Base-by-base conservation (phyloP, 257 asterid genomes). In the Eustoma russellianum region DNA sequence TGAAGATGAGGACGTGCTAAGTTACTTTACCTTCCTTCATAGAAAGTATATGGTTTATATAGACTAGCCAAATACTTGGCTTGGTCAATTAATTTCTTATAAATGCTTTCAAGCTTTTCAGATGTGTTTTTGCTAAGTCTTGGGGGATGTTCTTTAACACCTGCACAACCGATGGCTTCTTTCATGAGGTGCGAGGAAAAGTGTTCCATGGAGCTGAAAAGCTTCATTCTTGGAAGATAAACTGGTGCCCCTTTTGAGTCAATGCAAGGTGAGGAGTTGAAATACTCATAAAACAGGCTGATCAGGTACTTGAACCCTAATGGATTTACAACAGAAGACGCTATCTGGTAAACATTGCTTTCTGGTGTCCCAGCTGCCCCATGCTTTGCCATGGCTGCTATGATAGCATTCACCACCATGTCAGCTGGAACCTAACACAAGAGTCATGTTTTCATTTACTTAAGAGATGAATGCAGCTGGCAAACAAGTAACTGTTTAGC, bases 341-440 rank as follows among this genome's bases (percentile, higher is more conserved):
- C 97, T 18, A 92, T 85, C 59, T 80, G 88, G 63, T 80, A 80
- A 38, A 74, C 66, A 48, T 56, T 74, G 50, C 65, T 71, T 24
- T 62, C 81, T 14, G 83, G 60, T 70, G 67, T 82, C 68, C 83
- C 84, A 14, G 60, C 75, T 64, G 63, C 60, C 46, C 95, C 95
- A 16, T 92, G 98, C 81, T 88, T 88, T 40, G 95, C 97, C 78
- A 87, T 88, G 70, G 97, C 97, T 62, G 98, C 97, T 66, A 92
- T 75, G 24, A 82, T 92, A 16, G 98, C 97, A 41, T 88, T 92
- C 12, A 85, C 98, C 14, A 92, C 98, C 95, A 85, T 85, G 61
- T 92, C 98, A 7, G 93, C 97, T 62, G 97, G 97, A 65, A 87
- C 94, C 96, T 87, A 56, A 55, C 64, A 35, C 64, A 66, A 55